phyloP scores from a whole-genome alignment of 192 early-diverging fungal genomes.

The Kickxella alabastrina region DNA sequence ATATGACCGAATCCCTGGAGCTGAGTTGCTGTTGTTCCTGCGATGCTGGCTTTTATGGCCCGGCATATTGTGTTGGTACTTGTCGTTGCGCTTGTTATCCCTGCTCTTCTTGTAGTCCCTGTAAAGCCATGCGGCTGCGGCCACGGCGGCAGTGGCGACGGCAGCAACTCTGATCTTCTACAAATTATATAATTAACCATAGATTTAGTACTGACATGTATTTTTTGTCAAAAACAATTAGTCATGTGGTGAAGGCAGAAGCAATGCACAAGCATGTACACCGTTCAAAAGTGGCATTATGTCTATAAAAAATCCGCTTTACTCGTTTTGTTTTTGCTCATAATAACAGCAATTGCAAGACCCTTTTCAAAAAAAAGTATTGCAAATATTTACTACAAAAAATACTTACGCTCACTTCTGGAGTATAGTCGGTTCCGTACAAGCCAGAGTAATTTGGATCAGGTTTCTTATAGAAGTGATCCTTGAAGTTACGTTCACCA shows the following conservation, averaged over 20 bases:
- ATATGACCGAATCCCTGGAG: background rate
- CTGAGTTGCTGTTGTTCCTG: too few species aligned
- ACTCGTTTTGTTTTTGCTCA: too few species aligned
- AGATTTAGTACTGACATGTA: background rate
- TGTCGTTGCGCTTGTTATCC: constrained; percentile 12
- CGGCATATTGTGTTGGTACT: constrained; percentile 8
- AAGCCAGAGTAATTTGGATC: constrained; percentile 23
- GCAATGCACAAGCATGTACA: background rate
- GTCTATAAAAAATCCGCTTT: too few species aligned
- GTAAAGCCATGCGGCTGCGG: constrained; percentile 16
- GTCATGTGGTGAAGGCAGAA: background rate
- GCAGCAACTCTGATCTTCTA: constrained; percentile 33
- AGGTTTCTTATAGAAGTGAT: constrained; percentile 47
- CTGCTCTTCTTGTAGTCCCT: constrained; percentile 13
- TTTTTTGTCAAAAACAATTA: background rate
- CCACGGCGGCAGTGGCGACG: constrained; percentile 11
- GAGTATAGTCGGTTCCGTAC: constrained; percentile 40
- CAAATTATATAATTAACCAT: background rate
- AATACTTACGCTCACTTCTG: constrained; percentile 39
- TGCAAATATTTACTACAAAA: background rate
- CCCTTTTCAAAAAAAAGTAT: background rate
- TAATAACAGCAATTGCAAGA: background rate
- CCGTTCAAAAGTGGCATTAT: background rate
- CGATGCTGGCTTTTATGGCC: too few species aligned
- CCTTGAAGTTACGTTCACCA: constrained; percentile 10